Percentiles rank a stretch among this genome's conserved stretches.
phyloP scores from a whole-genome alignment of 805 yeast genomes.

The Metschnikowia lachancei region DNA sequence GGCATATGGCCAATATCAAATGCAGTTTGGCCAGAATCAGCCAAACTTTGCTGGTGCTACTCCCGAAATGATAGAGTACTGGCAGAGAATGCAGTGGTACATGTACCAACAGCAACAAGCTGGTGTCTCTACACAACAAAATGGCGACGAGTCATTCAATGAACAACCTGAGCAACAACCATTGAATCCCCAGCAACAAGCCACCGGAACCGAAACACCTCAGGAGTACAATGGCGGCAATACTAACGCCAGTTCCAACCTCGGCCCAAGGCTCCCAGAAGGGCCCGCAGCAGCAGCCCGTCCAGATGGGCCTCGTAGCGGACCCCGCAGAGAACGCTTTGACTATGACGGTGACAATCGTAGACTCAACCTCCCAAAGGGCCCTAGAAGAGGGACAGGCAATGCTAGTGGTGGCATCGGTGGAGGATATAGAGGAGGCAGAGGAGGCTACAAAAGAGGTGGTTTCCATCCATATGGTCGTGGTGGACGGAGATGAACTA shows the following conservation, averaged over 20 bases:
- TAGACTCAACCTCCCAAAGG: conserved; percentile 45
- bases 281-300: conserved; percentile 19
- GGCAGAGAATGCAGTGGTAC: conserved; percentile 64
- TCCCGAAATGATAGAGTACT: conserved; percentile 61
- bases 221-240: conserved; percentile 2
- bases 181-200: conserved; percentile 44
- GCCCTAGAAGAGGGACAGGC: conserved; percentile 42
- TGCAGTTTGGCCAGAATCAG: conserved; percentile 14
- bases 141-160: conserved; percentile 22
- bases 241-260: background rate
- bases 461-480: conserved; percentile 46
- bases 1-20: conserved; percentile 22
- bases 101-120: conserved; percentile 53
- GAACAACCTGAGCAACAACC: conserved; percentile 40
- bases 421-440: conserved; percentile 31
- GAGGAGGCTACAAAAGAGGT: conserved; percentile 26
- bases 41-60: conserved; percentile 23
- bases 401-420: conserved; percentile 26
- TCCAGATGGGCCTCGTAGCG: conserved; percentile 13
- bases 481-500: conserved; percentile 35
- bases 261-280: conserved; percentile 21
- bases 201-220: conserved; percentile 6
- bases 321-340: conserved; percentile 7
- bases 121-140: conserved; percentile 20
- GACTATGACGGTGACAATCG: conserved; percentile 16